Conservation (phyloP, 2,329 filamentous ascomycete genomes). For the Tolypocladium tropicale region DNA sequence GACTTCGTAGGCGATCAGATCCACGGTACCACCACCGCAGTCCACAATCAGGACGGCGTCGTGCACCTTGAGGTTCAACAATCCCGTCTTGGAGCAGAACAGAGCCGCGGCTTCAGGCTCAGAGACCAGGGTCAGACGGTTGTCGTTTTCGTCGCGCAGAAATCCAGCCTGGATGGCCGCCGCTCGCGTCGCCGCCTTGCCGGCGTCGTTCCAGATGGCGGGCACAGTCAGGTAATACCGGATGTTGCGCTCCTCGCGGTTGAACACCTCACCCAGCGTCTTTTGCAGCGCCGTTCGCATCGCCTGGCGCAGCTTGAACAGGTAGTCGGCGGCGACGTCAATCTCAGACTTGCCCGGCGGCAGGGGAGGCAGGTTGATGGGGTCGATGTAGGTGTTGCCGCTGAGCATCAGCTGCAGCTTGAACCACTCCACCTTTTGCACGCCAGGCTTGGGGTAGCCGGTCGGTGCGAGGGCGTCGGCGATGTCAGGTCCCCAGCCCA, state of each 20-base stretch:
- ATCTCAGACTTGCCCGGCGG: constrained; percentile 98
- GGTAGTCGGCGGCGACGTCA: constrained; percentile 97
- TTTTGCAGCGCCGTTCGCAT: constrained; percentile 95
- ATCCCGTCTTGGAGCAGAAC: constrained; percentile 94
- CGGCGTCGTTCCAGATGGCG: constrained; percentile 98
- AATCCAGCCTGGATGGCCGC: constrained; percentile 96
- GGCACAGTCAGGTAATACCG: constrained; percentile 97
- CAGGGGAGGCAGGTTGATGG: constrained; percentile 94
- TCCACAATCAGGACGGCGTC: constrained; percentile 98
- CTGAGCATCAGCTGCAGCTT: constrained; percentile 98
- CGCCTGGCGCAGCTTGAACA: constrained; percentile 94
- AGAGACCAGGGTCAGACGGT: constrained; percentile 85
- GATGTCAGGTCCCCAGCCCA: constrained; percentile 98
- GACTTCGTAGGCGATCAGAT: constrained; percentile 97
- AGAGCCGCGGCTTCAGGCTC: constrained; percentile 95
- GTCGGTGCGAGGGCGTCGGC: constrained; percentile 93
- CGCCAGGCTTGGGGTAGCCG: constrained; percentile 92
- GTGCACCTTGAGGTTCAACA: constrained; percentile 94
- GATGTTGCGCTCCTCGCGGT: constrained; percentile 95
- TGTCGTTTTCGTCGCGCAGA: constrained; percentile 94
- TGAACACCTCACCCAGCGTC: constrained; percentile 94
- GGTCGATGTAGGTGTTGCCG: constrained; percentile 97
- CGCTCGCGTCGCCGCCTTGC: constrained; percentile 90
- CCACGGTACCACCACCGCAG: constrained; percentile 95
- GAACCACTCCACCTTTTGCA: constrained; percentile 99